phyloP scores from a whole-genome alignment of 2,329 filamentous ascomycete genomes.

The Verticillium nonalfalfae region DNA sequence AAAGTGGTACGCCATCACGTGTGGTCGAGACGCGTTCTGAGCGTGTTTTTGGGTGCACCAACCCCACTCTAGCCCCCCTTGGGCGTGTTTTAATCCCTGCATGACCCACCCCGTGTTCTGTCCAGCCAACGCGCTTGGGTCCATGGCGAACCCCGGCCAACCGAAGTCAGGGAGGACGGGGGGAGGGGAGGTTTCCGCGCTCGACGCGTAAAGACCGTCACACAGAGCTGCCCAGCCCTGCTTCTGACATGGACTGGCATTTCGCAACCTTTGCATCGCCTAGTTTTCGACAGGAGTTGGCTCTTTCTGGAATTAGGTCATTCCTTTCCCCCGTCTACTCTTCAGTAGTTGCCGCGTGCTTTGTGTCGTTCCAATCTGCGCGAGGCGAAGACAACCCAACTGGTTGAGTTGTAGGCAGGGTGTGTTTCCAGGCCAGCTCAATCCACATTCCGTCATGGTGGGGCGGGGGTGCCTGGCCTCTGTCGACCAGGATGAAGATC shows the following conservation, averaged over 20 bases:
- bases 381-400: background rate
- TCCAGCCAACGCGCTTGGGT: background rate
- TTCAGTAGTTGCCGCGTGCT: background rate
- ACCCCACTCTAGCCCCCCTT: background rate
- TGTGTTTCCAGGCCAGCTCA: background rate
- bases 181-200: background rate
- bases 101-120: background rate
- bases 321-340: background rate
- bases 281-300: background rate
- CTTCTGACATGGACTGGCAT: background rate
- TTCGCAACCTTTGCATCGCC: background rate
- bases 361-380: background rate
- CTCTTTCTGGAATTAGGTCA: background rate
- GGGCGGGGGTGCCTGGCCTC: background rate
- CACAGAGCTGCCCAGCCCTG: background rate
- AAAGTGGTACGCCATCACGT: slow-evolving; percentile 4
- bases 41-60: slow-evolving; percentile 7
- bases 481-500: background rate
- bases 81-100: background rate
- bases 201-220: background rate
- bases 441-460: background rate
- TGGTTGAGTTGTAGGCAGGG: background rate
- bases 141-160: background rate
- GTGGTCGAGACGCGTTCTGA: slow-evolving; percentile 8
- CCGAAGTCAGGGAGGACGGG: background rate